Base-by-base conservation (phyloP, 202 grass and related monocot species). In the Hordeum pubiflorum region DNA sequence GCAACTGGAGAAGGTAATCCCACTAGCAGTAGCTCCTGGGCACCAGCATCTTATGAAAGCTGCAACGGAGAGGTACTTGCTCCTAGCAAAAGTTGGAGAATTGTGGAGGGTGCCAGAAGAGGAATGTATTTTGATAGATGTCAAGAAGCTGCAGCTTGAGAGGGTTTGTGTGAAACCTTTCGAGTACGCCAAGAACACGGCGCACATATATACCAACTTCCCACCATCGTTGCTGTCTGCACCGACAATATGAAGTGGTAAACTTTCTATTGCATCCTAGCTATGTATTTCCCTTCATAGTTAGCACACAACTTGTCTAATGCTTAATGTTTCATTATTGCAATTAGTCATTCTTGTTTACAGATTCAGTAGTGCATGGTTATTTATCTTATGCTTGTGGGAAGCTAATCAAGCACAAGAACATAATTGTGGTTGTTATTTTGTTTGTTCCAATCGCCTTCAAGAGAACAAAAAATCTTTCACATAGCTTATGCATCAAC, bases 1-100 rank as follows among this genome's bases (percentile, higher is more conserved):
- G 37, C 70, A 81, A 38, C 7, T 76, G 20, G 62, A 81, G 71
- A 86, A 86, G 27, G 54, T 7, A 50, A 86, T 86, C 8, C 72
- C 78, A 22, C 27, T 86, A 29, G 27, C 27, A 29, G 27, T 29
- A 29, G 27, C 27, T 69, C 39, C 72, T 54, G n/a, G 0, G 26
- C 76, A 62, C 34, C n/a, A 8, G 15, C 5, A 76, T 68, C 61
- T 37, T 72, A 76, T 81, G 62, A 73, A 10, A 71, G 71, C 52
- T 10, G 21, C 71, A 7, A 40, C 38, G 2, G 70, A 69, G 63
- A 81, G 54, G 54, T 39, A 76, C 62, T 48, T 81, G 3, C 54
- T 86, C 29, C 40, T 86, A 44, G 7, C 50, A 11, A 81, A 58
- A 20, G 9, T 39, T 39, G 37, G 37, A 9, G 37, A 39, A 9